Evolutionary conservation across 495 filamentous ascomycete genomes (phyloP), one percentile per base, ranked within the genome.

Genomic region (Elaphomyces granulatus): DNA sequence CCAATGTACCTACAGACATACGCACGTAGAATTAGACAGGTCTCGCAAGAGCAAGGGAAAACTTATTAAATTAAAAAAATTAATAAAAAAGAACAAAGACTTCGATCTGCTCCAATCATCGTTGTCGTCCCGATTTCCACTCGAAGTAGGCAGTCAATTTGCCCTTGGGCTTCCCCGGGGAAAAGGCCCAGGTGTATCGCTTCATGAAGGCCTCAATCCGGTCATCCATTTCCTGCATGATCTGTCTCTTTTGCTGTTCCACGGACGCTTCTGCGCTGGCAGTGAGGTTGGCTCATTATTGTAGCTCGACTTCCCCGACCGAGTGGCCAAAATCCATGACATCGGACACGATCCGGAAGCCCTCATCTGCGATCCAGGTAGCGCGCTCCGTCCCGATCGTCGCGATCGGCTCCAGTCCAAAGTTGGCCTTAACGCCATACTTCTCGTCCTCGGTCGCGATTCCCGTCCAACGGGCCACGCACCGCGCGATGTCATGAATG

Each of bases 291-390:
- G 9, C 28, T 9, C 28, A 9, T 9, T 9, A 32, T 20, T 38
- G 15, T 32, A 49, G 18, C 36, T 49, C 37, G 7, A 49, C 46
- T 21, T 49, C 46, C n/a, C 46, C 46, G 33, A 43, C 46, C n/a
- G 33, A 38, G 37, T 49, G 46, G 4, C 45, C 44, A 40, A 49
- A 49, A 28, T 43, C 36, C n/a, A 43, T 42, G 15, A 30, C 2
- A 36, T 48, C 43, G 17, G 46, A 16, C 18, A 47, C 43, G 37
- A 48, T 35, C 10, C 21, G 16, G 20, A 48, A 48, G 30, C 42
- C 42, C n/a, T 31, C 32, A 17, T 48, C 37, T n/a, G 43, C 45
- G 9, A 9, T 32, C 28, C 28, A 32, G 9, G 9, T 32, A 32
- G 9, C 28, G 9, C 28, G 28, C 28, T 9, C 28, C 28, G 28